phyloP scores from a whole-genome alignment of 495 filamentous ascomycete species.

The Clavariopsis aquatica region DNA sequence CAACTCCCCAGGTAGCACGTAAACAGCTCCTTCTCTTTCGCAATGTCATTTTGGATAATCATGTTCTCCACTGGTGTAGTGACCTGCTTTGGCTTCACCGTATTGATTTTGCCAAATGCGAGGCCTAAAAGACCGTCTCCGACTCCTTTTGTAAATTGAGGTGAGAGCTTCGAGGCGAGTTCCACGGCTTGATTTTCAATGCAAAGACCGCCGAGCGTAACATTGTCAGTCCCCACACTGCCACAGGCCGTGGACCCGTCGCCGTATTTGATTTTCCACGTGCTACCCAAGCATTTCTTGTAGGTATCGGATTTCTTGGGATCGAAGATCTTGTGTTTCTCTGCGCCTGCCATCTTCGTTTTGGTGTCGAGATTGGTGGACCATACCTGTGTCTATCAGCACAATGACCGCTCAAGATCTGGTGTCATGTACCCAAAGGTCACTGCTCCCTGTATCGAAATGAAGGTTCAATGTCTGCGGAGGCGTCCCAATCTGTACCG shows the following conservation, averaged over 20 bases:
- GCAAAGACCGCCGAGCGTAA: slow-evolving; percentile 64
- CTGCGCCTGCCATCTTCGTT: slow-evolving; percentile 40
- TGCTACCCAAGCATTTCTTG: slow-evolving; percentile 52
- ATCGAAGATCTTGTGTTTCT: slow-evolving; percentile 58
- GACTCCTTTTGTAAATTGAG: slow-evolving; percentile 49
- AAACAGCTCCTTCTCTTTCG: slow-evolving; percentile 65
- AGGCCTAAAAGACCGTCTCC: slow-evolving; percentile 74
- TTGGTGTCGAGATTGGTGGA: slow-evolving; percentile 57
- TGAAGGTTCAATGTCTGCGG: slow-evolving; percentile 66
- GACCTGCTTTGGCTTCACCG: slow-evolving; percentile 60
- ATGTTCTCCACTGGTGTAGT: slow-evolving; percentile 73
- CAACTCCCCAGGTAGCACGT: slow-evolving; percentile 69
- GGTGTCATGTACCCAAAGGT: slow-evolving; percentile 67
- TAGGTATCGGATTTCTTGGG: slow-evolving; percentile 64
- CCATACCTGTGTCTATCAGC: slow-evolving; percentile 44
- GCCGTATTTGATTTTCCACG: slow-evolving; percentile 73
- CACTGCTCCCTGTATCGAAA: slow-evolving; percentile 76
- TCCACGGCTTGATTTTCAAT: slow-evolving; percentile 71
- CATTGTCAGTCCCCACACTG: slow-evolving; percentile 64
- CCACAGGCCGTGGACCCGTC: slow-evolving; percentile 72
- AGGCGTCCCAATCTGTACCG: slow-evolving; percentile 68
- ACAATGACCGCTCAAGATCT: too few relatives aligned
- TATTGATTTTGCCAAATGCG: slow-evolving; percentile 70
- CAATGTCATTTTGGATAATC: slow-evolving; percentile 48
- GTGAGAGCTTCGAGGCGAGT: slow-evolving; percentile 63